Conservation (phyloP, 1,284 basidiomycete genomes). For the Ustilago hordei region DNA sequence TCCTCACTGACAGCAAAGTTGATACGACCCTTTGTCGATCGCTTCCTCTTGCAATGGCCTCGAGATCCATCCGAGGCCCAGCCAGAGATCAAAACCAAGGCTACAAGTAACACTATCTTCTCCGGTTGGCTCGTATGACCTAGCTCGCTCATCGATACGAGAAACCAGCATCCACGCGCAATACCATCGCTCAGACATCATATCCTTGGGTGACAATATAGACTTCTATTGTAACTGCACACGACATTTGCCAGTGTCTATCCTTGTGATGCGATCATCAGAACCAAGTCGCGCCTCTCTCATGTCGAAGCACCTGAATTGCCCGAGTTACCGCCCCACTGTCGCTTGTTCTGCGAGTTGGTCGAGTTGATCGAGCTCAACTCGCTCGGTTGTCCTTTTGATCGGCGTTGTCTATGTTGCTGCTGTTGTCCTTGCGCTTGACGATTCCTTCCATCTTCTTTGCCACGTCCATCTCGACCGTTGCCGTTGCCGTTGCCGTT, state of each 20-base stretch:
- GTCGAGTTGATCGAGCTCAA: conserved; percentile 50
- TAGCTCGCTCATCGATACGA: background rate
- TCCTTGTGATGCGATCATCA: background rate
- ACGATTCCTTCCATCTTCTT: conserved; percentile 13
- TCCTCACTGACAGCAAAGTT: conserved; percentile 88
- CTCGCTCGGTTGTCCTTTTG: conserved; percentile 32
- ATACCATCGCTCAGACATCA: background rate
- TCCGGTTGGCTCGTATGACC: conserved; percentile 41
- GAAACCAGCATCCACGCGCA: background rate
- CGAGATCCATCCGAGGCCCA: conserved; percentile 16
- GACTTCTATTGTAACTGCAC: background rate
- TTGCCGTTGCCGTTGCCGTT: conserved; percentile 13
- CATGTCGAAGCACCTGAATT: conserved; percentile 4
- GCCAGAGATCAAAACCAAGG: background rate
- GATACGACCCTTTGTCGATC: conserved; percentile 83
- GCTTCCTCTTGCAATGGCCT: conserved; percentile 74
- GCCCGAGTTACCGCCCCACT: conserved; percentile 24
- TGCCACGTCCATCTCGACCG: conserved; percentile 6
- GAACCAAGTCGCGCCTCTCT: background rate
- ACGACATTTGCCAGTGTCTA: background rate
- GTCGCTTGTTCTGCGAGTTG: conserved; percentile 34
- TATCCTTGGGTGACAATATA: background rate
- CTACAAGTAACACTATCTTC: conserved; percentile 33
- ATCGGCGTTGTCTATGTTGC: conserved; percentile 19
- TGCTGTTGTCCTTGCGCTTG: conserved; percentile 17